Evolutionary conservation across 768 basidiomycete species (phyloP).

Genomic region (Guyanaporus albipodus): DNA sequence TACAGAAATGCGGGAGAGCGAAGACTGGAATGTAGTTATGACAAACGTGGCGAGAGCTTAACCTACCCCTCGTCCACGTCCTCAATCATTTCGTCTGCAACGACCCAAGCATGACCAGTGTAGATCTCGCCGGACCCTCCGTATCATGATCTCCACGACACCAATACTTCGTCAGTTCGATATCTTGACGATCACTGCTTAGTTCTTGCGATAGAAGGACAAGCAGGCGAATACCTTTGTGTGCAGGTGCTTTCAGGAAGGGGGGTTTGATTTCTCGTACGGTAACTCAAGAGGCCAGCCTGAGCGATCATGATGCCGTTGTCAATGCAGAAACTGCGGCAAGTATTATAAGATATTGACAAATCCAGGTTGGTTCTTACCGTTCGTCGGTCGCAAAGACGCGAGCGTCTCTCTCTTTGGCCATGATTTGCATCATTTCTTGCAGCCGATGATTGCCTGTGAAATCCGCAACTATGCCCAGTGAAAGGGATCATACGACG

Average conservation of each 20-base stretch:
- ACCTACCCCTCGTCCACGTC: neutral
- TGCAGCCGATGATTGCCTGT: constrained; percentile 89
- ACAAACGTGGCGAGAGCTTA: constrained; percentile 40
- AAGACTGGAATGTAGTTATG: constrained; percentile 49
- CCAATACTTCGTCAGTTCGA: constrained; percentile 90
- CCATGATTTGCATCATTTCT: constrained; percentile 99
- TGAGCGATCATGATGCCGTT: constrained; percentile 99
- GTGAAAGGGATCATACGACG: neutral
- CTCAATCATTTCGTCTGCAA: neutral
- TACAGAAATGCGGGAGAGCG: constrained; percentile 38
- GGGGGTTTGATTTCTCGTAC: constrained; percentile 84
- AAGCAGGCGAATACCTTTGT: constrained; percentile 56
- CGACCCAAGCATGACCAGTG: neutral
- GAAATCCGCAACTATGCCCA: neutral
- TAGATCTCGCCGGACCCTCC: neutral
- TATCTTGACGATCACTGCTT: constrained; percentile 51
- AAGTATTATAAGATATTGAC: neutral
- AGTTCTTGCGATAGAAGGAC: constrained; percentile 2
- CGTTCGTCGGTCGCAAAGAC: constrained; percentile 97
- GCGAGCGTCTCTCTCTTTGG: constrained; percentile 77
- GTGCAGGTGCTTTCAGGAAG: constrained; percentile 83
- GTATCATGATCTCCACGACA: constrained; percentile 67
- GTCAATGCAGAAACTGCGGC: constrained; percentile 94
- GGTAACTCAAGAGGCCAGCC: constrained; percentile 85
- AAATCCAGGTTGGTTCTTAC: constrained; percentile 38